Evolutionary conservation across 345 rosid species (phyloP).

Genomic region (Rhodamnia argentea): DNA sequence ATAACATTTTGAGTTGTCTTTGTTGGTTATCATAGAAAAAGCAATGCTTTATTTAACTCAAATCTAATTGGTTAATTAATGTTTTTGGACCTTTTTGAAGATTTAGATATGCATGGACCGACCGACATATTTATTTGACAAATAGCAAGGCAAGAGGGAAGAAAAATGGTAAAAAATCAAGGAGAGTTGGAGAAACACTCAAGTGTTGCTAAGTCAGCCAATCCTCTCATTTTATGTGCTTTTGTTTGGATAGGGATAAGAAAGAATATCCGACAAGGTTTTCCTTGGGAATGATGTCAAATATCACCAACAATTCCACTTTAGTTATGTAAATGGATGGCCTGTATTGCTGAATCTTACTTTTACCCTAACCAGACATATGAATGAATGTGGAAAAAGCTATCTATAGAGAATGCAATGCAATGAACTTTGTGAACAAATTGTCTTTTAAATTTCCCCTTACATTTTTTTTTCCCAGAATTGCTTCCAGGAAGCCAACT

Average conservation of each 20-base stretch:
- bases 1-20: neutral
- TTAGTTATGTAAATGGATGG: neutral
- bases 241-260: neutral
- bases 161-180: neutral
- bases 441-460: neutral
- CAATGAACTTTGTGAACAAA: neutral
- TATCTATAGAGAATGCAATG: neutral
- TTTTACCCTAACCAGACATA: neutral
- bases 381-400: neutral
- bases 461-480: neutral
- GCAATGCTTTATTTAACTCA: neutral
- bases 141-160: neutral
- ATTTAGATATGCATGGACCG: neutral
- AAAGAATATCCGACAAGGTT: neutral
- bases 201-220: neutral
- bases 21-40: neutral
- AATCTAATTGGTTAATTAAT: neutral
- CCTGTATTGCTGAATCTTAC: neutral
- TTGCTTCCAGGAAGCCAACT: neutral
- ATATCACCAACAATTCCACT: neutral
- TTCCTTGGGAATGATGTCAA: neutral
- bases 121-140: neutral
- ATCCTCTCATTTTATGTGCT: neutral
- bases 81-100: neutral
- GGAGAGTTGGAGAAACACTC: neutral